phyloP scores from a whole-genome alignment of 805 yeast genomes.

The Starmerella lactis-condensi region DNA sequence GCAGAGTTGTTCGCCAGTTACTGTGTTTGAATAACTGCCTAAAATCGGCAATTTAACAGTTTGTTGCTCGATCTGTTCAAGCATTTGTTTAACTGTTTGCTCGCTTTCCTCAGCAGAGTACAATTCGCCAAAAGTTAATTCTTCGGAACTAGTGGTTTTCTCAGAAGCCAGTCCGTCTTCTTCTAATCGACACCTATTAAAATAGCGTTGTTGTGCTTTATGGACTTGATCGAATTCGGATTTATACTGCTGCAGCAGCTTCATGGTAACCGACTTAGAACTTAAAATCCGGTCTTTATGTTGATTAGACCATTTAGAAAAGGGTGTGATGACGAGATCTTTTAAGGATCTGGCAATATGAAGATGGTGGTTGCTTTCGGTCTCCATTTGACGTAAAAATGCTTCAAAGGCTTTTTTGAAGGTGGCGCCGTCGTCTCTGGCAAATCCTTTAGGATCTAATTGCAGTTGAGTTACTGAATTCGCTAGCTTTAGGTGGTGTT shows the following conservation, averaged over 20 bases:
- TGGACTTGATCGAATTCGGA: slow-evolving; percentile 33
- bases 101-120: slow-evolving; percentile 27
- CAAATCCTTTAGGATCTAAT: slow-evolving; percentile 28
- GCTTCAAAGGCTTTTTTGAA: slow-evolving; percentile 46
- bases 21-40: slow-evolving; percentile 45
- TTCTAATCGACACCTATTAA: slow-evolving; percentile 54
- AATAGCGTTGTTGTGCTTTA: slow-evolving; percentile 45
- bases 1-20: slow-evolving; percentile 42
- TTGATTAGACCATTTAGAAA: slow-evolving; percentile 53
- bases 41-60: slow-evolving; percentile 48
- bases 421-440: slow-evolving; percentile 45
- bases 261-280: slow-evolving; percentile 36
- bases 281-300: slow-evolving; percentile 49
- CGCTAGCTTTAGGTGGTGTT: slow-evolving; percentile 33
- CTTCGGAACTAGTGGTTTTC: slow-evolving; percentile 12
- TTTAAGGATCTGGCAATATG: slow-evolving; percentile 46
- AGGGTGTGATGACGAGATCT: slow-evolving; percentile 46
- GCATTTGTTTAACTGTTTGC: slow-evolving; percentile 27
- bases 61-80: slow-evolving; percentile 33
- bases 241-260: slow-evolving; percentile 36
- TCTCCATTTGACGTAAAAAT: slow-evolving; percentile 33
- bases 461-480: slow-evolving; percentile 24
- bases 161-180: slow-evolving; percentile 24
- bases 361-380: slow-evolving; percentile 41
- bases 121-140: slow-evolving; percentile 19